Evolutionary conservation across 768 basidiomycete species (phyloP).

Genomic region (Dentipellis fragilis): DNA sequence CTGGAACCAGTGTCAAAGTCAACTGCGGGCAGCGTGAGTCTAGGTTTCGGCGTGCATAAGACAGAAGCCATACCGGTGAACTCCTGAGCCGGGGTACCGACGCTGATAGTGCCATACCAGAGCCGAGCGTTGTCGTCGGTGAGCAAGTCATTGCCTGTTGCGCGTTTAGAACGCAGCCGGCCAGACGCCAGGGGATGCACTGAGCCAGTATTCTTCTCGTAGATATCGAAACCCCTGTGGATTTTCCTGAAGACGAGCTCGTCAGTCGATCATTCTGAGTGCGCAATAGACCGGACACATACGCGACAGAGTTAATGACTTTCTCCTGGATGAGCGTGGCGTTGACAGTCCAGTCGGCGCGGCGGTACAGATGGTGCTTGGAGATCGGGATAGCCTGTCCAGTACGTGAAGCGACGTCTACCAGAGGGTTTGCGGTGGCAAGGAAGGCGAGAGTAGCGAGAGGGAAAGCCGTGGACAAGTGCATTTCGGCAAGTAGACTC

Average conservation of each 20-base stretch:
- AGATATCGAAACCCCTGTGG: neutral
- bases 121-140: neutral
- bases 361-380: neutral
- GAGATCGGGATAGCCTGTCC: neutral
- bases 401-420: neutral
- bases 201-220: slow-evolving; percentile 8
- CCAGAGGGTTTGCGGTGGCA: neutral
- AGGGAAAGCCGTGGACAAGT: neutral
- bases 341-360: neutral
- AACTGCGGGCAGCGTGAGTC: slow-evolving; percentile 9
- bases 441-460: neutral
- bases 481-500: neutral
- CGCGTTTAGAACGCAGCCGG: neutral
- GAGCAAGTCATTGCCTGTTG: neutral
- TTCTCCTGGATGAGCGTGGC: neutral
- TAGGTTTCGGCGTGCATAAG: neutral
- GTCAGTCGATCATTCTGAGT: neutral
- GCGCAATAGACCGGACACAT: neutral
- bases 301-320: neutral
- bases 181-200: slow-evolving; percentile 1
- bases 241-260: slow-evolving; percentile 6
- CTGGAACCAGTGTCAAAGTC: slow-evolving; percentile 29
- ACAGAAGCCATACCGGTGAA: slow-evolving; percentile 3
- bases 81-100: slow-evolving; percentile 8
- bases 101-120: slow-evolving; percentile 10